Evolutionary conservation across 345 rosid genomes (phyloP), one percentile per base, ranked within the genome.

Genomic region (Populus alba): DNA sequence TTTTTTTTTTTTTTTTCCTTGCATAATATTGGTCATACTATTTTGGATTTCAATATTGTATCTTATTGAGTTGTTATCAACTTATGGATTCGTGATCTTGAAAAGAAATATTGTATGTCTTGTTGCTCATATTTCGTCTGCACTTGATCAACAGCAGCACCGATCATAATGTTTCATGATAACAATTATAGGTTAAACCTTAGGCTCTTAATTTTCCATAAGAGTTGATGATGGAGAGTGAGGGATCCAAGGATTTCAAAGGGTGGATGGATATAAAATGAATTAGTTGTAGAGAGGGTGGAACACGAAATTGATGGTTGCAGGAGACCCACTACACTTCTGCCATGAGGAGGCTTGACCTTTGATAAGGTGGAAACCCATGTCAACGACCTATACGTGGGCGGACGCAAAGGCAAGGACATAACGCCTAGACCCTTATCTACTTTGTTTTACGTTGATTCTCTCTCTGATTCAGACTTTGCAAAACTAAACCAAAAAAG

Each of bases 321-420:
- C 77, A 77, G 39, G 70, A 27, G 67, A 75, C 71, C 3, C 43
- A 65, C 16, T 20, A 38, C 68, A 63, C 66, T 63, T 77, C 59
- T 73, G 45, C 7, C 68, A 68, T 11, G 71, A 72, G 76, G 73
- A 84, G 31, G 57, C 77, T 82, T 86, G 87, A 84, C 84, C 75
- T 61, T 74, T 16, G 27, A 49, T 29, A 72, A 53, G 57, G 62
- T 29, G 37, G 65, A 62, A 77, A 51, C 35, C 62, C 51, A 61
- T 47, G 83, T 79, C 83, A 82, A 85, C 71, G 38, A 49, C 59
- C 25, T n/a, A 66, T 20, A 7, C 65, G 69, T 70, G 75, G 75
- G 49, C 66, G 71, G 57, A 49, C 80, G 29, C 70, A 45, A 49
- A 76, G 38, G 69, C 73, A 76, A 53, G 31, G 75, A 72, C 80